Evolutionary conservation across 352 stramenopile genomes (phyloP), one percentile per base, ranked within the genome.

Genomic region (Phytophthora litchii): DNA sequence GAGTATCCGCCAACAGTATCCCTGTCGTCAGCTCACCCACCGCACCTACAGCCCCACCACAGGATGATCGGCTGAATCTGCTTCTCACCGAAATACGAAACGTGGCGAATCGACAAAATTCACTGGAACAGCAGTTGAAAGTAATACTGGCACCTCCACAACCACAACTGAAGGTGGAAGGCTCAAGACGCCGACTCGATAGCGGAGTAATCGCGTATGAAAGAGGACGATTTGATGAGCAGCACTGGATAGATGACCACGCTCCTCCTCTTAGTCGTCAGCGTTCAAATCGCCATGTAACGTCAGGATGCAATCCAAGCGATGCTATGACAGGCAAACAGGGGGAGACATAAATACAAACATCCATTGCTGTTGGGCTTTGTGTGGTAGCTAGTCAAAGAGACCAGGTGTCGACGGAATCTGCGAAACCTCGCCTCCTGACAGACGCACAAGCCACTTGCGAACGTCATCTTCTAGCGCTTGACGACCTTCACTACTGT

Each of bases 361-460:
- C 25, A 43, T 47, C n/a, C 14, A 31, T 46, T 32, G 43, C 32
- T 61, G 34, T 17, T 51, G 16, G n/a, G n/a, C n/a, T n/a, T n/a
- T n/a, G n/a, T n/a, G n/a, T n/a, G n/a, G n/a, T n/a, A n/a, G n/a
- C n/a, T 63, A 59, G 21, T 74, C 64, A 64, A 91, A 85, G 11
- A 91, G 67, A 11, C 56, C 60, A 1, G 61, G 16, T 0, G 66
- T 55, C 0, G 77, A 60, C 23, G 74, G 73, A 11, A 60, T 46
- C 48, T 91, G 80, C 1, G 76, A 37, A 12, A 92, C 61, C 25
- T 92, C 83, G 13, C 83, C 83, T 0, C 79, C 79, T 16, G 76
- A 49, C 14, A 92, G 54, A n/a, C 73, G 77, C 12, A 84, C 53
- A 10, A 92, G 69, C 83, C 83, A 92, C 36, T 76, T 77, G 13